These are phyloP conservation scores for Rhododendron ovatum DNA, from an alignment of 148 eudicot genomes.

Conservation along the genomic window DNA sequence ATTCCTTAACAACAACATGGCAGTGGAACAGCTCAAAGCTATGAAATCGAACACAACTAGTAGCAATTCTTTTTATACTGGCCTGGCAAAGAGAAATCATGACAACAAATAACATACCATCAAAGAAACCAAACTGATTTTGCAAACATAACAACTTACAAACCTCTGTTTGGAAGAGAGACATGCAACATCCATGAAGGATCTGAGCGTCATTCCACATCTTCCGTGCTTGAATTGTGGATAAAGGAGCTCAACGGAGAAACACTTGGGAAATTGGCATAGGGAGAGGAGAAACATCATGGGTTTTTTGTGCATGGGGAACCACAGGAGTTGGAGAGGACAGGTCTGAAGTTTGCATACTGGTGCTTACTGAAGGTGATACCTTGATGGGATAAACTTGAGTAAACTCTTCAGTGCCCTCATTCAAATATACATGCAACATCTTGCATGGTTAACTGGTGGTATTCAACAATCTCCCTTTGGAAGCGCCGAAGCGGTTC, in stretches of 20 bases:
- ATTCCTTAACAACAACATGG: neutral
- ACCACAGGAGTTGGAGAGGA: neutral
- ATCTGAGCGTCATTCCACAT: slow-evolving; percentile 1
- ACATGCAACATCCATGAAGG: neutral
- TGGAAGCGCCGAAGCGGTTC: slow-evolving; percentile 41
- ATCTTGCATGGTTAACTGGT: slow-evolving; percentile 85
- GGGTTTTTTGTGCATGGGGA: neutral
- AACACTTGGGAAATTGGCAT: neutral
- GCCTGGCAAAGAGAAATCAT: too few relatives aligned
- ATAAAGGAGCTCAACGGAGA: slow-evolving; percentile 11
- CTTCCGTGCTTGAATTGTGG: slow-evolving; percentile 14
- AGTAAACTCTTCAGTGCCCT: slow-evolving; percentile 66
- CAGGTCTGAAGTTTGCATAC: neutral
- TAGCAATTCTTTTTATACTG: too few relatives aligned
- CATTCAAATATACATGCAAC: slow-evolving; percentile 58
- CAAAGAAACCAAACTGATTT: neutral
- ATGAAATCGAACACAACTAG: neutral
- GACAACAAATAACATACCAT: too few relatives aligned
- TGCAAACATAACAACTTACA: neutral
- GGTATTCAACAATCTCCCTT: slow-evolving; percentile 80
- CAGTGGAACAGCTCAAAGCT: neutral
- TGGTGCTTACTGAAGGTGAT: neutral
- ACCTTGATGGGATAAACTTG: slow-evolving; percentile 67
- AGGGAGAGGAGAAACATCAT: too few relatives aligned
- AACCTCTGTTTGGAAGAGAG: neutral